These are phyloP conservation scores for Omphalea diandra DNA, from an alignment of 441 rosid species.

Conservation along the genomic window DNA sequence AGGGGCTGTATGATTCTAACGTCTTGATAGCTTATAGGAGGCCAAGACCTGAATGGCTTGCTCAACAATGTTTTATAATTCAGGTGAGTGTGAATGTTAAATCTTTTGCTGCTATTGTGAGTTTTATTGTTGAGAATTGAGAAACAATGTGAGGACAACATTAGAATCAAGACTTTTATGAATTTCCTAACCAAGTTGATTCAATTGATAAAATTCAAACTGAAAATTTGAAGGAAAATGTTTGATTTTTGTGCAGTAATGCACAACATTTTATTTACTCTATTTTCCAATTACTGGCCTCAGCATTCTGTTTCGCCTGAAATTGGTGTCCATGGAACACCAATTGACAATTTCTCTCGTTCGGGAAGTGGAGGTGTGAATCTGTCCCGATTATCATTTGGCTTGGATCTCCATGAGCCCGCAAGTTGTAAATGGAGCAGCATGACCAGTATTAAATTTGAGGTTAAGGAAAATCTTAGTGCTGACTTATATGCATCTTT, in stretches of 20 bases:
- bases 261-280: constrained; percentile 6
- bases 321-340: constrained; percentile 85
- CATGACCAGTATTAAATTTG: constrained; percentile 84
- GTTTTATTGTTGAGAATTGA: not conserved
- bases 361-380: constrained; percentile 91
- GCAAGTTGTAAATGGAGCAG: constrained; percentile 83
- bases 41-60: constrained; percentile 93
- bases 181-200: constrained; percentile 2
- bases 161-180: not conserved
- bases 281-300: constrained; percentile 22
- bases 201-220: constrained; percentile 4
- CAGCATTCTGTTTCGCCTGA: constrained; percentile 96
- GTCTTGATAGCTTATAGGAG: constrained; percentile 75
- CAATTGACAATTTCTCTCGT: constrained; percentile 79
- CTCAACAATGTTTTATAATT: constrained; percentile 78
- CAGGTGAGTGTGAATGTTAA: constrained; percentile 44
- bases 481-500: constrained; percentile 11
- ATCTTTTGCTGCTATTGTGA: not conserved
- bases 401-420: constrained; percentile 83
- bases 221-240: constrained; percentile 5
- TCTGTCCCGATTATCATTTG: constrained; percentile 75
- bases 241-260: constrained; percentile 7
- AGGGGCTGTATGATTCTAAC: constrained; percentile 88
- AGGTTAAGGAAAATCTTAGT: constrained; percentile 44
- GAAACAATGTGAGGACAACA: not conserved